Conservation (phyloP, 768 basidiomycete genomes). For the Boletus subcaerulescens region DNA sequence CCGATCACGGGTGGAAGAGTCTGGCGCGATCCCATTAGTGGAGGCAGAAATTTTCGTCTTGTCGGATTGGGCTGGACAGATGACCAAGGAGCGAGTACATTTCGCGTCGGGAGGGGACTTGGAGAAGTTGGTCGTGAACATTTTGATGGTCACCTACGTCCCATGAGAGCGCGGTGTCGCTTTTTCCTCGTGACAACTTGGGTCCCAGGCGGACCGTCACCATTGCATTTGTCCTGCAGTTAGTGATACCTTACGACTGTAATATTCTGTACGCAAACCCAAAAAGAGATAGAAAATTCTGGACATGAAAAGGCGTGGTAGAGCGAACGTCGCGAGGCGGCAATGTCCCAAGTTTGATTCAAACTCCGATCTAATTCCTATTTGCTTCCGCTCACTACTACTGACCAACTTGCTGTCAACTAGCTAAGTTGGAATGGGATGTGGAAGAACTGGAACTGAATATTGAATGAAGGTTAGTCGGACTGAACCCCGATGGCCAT, state of each 20-base stretch:
- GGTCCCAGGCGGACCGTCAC: slow-evolving; percentile 3
- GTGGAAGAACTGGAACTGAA: no score
- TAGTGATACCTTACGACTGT: slow-evolving; percentile 11
- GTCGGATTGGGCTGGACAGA: slow-evolving; percentile 48
- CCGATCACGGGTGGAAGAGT: slow-evolving; percentile 56
- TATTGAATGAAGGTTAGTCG: no score
- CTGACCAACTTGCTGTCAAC: no score
- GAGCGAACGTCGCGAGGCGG: no score
- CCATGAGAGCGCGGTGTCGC: slow-evolving; percentile 41
- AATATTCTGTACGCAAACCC: not conserved
- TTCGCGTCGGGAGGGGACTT: slow-evolving; percentile 65
- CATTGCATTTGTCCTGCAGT: not conserved
- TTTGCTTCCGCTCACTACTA: not conserved
- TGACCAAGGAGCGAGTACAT: slow-evolving; percentile 66
- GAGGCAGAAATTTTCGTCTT: slow-evolving; percentile 63
- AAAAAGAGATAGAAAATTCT: slow-evolving; percentile 7
- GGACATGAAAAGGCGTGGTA: no score
- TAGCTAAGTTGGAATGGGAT: no score
- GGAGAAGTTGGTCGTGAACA: slow-evolving; percentile 74
- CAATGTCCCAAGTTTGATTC: no score
- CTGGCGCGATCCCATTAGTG: slow-evolving; percentile 61
- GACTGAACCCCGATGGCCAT: not conserved
- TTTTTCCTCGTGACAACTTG: not conserved
- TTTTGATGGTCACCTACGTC: slow-evolving; percentile 68
- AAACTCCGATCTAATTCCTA: no score